Conservation (phyloP, 371 early-diverging fungal genomes). For the Mortierella sp. region DNA sequence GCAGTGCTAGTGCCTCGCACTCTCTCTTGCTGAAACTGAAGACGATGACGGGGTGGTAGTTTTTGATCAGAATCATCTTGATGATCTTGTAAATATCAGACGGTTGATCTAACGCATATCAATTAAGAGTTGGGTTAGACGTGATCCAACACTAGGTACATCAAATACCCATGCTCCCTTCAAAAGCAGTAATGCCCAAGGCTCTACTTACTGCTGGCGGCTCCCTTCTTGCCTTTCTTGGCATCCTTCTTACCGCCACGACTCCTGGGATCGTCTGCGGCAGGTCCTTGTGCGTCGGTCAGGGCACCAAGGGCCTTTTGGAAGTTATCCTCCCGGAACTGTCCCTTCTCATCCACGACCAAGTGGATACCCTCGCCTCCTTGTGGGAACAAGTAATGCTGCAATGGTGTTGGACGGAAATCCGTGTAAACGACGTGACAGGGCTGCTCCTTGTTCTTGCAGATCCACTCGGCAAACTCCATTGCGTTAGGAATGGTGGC, state of each 20-base stretch:
- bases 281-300: slow-evolving; percentile 70
- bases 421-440: slow-evolving; percentile 99
- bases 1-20: slow-evolving; percentile 95
- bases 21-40: slow-evolving; percentile 98
- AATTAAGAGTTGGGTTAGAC: too few relatives aligned
- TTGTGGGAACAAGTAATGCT: slow-evolving; percentile 96
- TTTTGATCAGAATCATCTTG: slow-evolving; percentile 93
- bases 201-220: slow-evolving; percentile 37
- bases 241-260: slow-evolving; percentile 70
- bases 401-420: slow-evolving; percentile 98
- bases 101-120: slow-evolving; percentile 54
- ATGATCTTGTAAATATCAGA: slow-evolving; percentile 95
- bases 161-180: too few relatives aligned
- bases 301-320: slow-evolving; percentile 86
- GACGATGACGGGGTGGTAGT: slow-evolving; percentile 99
- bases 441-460: slow-evolving; percentile 94
- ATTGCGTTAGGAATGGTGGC: slow-evolving; percentile 99
- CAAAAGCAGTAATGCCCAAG: too few relatives aligned
- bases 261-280: slow-evolving; percentile 59
- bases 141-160: too few relatives aligned
- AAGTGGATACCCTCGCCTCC: slow-evolving; percentile 95
- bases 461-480: slow-evolving; percentile 99
- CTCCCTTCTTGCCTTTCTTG: slow-evolving; percentile 56
- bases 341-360: slow-evolving; percentile 96
- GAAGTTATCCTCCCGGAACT: slow-evolving; percentile 96